These are phyloP conservation scores for Sparassis latifolia DNA, from an alignment of 1,284 basidiomycete genomes.

Conservation along the genomic window DNA sequence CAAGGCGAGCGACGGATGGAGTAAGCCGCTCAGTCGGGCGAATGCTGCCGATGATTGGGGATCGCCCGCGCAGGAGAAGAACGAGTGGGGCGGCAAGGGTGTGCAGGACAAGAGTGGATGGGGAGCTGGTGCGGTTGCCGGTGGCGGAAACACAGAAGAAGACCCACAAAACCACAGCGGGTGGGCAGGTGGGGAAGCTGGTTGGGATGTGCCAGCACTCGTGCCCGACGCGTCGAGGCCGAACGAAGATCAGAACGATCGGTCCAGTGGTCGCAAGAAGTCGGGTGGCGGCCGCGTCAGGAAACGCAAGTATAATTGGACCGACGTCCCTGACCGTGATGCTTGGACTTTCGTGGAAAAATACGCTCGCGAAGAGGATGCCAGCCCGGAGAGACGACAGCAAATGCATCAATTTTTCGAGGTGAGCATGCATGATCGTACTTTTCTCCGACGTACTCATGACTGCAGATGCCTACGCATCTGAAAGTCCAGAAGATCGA, in stretches of 20 bases:
- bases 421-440: slow-evolving; percentile 26
- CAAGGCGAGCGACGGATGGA: slow-evolving; percentile 4
- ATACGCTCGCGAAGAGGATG: slow-evolving; percentile 36
- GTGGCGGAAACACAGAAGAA: slow-evolving; percentile 8
- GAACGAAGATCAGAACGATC: neutral
- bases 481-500: slow-evolving; percentile 42
- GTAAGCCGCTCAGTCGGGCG: neutral
- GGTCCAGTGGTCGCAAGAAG: neutral
- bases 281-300: neutral
- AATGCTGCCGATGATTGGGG: slow-evolving; percentile 1
- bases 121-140: slow-evolving; percentile 7
- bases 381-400: slow-evolving; percentile 31
- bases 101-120: neutral
- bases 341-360: slow-evolving; percentile 39
- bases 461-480: slow-evolving; percentile 43
- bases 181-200: slow-evolving; percentile 7
- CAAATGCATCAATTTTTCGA: slow-evolving; percentile 46
- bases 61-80: neutral
- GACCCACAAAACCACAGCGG: neutral
- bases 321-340: slow-evolving; percentile 5
- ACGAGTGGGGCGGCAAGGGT: neutral
- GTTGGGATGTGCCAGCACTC: neutral
- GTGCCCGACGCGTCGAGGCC: neutral
- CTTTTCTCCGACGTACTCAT: neutral
- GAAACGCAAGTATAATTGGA: neutral